phyloP scores from a whole-genome alignment of 2,329 filamentous ascomycete species.

The Triangularia setosa region DNA sequence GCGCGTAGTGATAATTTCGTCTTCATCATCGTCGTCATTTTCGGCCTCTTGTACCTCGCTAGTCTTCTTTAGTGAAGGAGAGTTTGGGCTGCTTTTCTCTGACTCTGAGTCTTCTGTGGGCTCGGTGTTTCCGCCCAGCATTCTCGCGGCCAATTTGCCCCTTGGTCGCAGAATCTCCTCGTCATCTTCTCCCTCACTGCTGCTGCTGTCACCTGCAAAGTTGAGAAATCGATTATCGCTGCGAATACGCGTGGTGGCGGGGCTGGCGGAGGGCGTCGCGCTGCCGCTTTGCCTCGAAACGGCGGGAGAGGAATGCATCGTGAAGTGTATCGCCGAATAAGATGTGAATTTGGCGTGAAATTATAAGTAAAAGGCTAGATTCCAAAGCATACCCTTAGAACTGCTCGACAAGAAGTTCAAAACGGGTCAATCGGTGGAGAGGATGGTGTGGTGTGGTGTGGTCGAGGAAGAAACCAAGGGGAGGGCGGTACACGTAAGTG shows the following conservation, averaged over 20 bases:
- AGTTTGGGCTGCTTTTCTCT: constrained; percentile 8
- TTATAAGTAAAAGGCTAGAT: background rate
- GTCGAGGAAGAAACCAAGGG: background rate
- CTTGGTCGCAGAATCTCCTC: constrained; percentile 52
- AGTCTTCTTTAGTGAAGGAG: background rate
- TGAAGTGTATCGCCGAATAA: constrained; percentile 14
- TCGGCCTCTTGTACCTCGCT: constrained; percentile 3
- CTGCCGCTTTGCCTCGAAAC: constrained; percentile 11
- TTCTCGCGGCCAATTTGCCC: constrained; percentile 61
- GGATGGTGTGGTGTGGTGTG: constrained; percentile 3
- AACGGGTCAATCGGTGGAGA: constrained; percentile 11
- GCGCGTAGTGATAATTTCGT: constrained; percentile 40
- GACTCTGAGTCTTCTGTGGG: constrained; percentile 24
- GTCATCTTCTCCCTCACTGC: constrained; percentile 32
- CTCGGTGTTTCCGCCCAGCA: constrained; percentile 42
- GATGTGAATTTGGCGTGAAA: background rate
- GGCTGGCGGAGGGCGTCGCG: constrained; percentile 16
- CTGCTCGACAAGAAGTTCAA: constrained; percentile 3
- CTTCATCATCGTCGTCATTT: constrained; percentile 36
- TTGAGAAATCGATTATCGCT: constrained; percentile 16
- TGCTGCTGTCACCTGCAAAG: constrained; percentile 13
- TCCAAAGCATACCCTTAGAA: constrained; percentile 5
- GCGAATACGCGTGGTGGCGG: constrained; percentile 8
- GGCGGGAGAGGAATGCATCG: constrained; percentile 46
- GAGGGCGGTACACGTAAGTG: no score